Evolutionary conservation across 441 rosid genomes (phyloP), one percentile per base, ranked within the genome.

Genomic region (Eugenia klotzschiana): DNA sequence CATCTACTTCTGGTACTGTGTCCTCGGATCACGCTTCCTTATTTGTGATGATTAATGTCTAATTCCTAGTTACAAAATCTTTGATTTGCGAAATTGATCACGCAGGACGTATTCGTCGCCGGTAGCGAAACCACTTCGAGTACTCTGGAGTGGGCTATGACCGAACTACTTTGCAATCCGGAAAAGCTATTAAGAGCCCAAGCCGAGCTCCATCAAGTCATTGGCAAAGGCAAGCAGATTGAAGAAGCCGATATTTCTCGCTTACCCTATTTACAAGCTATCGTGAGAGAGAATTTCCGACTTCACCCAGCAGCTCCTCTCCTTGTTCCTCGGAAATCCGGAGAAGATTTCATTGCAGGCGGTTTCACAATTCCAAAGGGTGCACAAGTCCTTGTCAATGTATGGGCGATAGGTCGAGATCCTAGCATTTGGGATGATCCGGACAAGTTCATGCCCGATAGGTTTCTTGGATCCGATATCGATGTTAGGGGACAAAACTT

Each of bases 61-160:
- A 60, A 60, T 16, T 29, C 18, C 74, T 60, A 16, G 23, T 23
- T 60, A 58, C 40, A 60, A 60, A 29, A 3, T 29, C 23, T 16
- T 60, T 29, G 12, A 60, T 16, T 29, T 18, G 50, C 74, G 1
- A 60, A 3, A 29, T 60, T 20, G 7, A 6, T 60, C 74, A 8
- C 11, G 12, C 69, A 85, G 84, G 82, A 85, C 55, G 29, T 79
- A 37, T 85, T 85, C 23, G 4, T 53, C 23, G 87, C 84, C 15
- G 88, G 88, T 25, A 51, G 87, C 3, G 87, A 87, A 56, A 83
- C 87, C 22, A 80, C 87, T 3, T 41, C 82, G 3, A 84, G 74
- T 16, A 82, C 84, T 23, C 29, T 84, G 26, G 88, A 87, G 82
- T 87, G 88, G 88, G 80, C 58, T 40, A 87, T 87, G 88, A 53